Evolutionary conservation across 177 flowering plant species (phyloP).

Genomic region (Telopea speciosissima): DNA sequence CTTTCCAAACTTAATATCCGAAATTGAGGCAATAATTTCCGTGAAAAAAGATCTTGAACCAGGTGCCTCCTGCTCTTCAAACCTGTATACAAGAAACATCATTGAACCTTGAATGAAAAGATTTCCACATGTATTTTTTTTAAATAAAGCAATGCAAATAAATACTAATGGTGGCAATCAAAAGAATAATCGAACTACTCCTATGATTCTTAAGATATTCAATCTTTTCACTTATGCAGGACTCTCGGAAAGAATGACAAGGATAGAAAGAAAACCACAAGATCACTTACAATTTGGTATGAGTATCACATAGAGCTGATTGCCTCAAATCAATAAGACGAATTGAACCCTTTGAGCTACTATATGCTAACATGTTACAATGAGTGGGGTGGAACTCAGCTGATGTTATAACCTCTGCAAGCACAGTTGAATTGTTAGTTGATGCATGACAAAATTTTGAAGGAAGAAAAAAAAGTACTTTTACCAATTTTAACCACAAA

Average conservation of each 20-base stretch:
- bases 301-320: conserved; percentile 93
- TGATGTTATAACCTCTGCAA: conserved; percentile 98
- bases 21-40: conserved; percentile 92
- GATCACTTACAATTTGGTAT: conserved; percentile 79
- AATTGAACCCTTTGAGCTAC: conserved; percentile 98
- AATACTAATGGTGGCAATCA: background rate
- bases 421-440: background rate
- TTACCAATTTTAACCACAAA: background rate
- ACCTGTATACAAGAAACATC: conserved; percentile 38
- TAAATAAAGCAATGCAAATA: background rate
- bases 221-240: background rate
- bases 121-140: background rate
- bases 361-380: conserved; percentile 90
- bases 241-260: background rate
- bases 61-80: conserved; percentile 86
- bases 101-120: background rate
- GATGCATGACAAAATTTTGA: background rate
- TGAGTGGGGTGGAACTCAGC: conserved; percentile 98
- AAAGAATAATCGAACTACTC: background rate
- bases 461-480: background rate
- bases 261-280: background rate
- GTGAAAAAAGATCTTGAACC: conserved; percentile 92
- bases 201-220: background rate
- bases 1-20: conserved; percentile 83
- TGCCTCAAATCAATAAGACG: conserved; percentile 98